Conservation (phyloP, 2,329 filamentous ascomycete genomes). For the Pseudopyricularia javanii region DNA sequence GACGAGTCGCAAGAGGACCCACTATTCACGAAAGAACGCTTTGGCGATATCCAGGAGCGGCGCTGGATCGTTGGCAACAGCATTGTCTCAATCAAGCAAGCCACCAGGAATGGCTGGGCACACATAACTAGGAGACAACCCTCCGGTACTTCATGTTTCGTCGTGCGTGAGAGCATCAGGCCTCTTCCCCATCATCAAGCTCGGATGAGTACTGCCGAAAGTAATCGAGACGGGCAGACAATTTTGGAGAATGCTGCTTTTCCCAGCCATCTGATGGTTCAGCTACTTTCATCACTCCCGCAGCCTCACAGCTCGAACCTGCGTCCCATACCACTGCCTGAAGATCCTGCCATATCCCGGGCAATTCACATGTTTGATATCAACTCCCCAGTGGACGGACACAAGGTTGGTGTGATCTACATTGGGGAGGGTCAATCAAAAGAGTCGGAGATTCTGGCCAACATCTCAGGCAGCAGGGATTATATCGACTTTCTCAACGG, state of each 20-base stretch:
- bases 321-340: constrained; percentile 65
- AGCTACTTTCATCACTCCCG: constrained; percentile 52
- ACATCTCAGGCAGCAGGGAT: constrained; percentile 74
- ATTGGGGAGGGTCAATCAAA: constrained; percentile 75
- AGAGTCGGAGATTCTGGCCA: constrained; percentile 76
- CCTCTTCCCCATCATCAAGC: constrained; percentile 42
- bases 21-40: constrained; percentile 50
- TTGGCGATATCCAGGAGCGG: constrained; percentile 54
- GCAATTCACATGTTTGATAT: constrained; percentile 75
- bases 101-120: constrained; percentile 52
- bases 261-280: constrained; percentile 63
- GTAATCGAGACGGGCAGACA: constrained; percentile 35
- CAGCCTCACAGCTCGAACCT: constrained; percentile 41
- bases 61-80: constrained; percentile 64
- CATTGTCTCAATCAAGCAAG: constrained; percentile 61
- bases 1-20: constrained; percentile 61
- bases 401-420: constrained; percentile 92
- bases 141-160: constrained; percentile 51
- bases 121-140: constrained; percentile 61
- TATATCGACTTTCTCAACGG: constrained; percentile 77
- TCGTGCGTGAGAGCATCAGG: constrained; percentile 45
- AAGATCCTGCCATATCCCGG: constrained; percentile 55
- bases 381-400: constrained; percentile 81
- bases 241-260: constrained; percentile 47
- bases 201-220: constrained; percentile 16